phyloP scores from a whole-genome alignment of 2,329 filamentous ascomycete genomes.

The Lachnellula arida region DNA sequence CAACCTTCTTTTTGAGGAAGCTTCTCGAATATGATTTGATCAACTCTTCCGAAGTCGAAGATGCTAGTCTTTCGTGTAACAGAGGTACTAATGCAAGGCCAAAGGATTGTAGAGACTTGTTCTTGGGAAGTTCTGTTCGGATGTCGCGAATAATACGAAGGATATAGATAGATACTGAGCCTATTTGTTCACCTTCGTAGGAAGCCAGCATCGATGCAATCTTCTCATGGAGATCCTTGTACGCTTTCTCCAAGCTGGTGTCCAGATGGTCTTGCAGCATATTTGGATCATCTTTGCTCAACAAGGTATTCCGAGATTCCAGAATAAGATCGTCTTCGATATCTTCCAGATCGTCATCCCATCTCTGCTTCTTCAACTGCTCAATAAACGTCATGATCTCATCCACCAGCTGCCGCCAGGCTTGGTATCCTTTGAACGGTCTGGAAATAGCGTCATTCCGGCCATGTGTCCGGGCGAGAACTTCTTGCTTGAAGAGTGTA shows the following conservation, averaged over 20 bases:
- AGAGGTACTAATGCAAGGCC: conserved; percentile 56
- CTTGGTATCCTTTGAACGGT: conserved; percentile 59
- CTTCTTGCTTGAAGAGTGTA: conserved; percentile 60
- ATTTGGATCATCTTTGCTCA: conserved; percentile 69
- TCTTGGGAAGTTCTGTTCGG: conserved; percentile 57
- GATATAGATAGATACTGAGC: conserved; percentile 58
- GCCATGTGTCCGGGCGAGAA: conserved; percentile 68
- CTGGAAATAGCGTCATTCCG: conserved; percentile 61
- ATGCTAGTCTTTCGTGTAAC: conserved; percentile 59
- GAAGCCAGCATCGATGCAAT: conserved; percentile 47
- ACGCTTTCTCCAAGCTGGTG: conserved; percentile 50
- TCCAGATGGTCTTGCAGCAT: conserved; percentile 57
- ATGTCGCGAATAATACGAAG: conserved; percentile 72
- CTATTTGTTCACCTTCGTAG: conserved; percentile 43
- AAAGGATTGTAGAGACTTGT: conserved; percentile 48
- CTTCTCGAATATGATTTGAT: conserved; percentile 44
- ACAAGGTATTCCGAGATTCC: conserved; percentile 58
- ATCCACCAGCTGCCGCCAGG: conserved; percentile 71
- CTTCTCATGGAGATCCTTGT: conserved; percentile 53
- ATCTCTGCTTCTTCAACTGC: conserved; percentile 61
- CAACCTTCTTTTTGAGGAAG: conserved; percentile 45
- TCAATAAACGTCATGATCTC: conserved; percentile 60
- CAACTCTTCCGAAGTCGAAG: conserved; percentile 45
- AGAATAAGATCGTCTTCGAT: conserved; percentile 70
- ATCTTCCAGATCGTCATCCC: conserved; percentile 68